Evolutionary conservation across 176 grass and related monocot species (phyloP).

Genomic region (Metroxylon sagu): DNA sequence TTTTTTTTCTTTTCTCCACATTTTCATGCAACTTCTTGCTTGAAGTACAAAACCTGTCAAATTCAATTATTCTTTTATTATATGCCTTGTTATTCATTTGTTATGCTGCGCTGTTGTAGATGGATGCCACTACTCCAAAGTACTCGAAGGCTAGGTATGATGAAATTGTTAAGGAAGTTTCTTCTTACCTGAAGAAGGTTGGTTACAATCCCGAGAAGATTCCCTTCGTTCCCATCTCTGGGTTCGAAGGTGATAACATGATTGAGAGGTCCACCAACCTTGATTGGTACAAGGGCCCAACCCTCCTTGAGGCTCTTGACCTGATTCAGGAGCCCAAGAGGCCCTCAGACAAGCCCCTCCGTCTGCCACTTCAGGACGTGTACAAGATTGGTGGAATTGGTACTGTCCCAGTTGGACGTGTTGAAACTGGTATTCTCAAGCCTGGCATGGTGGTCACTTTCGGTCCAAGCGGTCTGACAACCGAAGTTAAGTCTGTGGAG

Average conservation of each 20-base stretch:
- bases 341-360: constrained; percentile 85
- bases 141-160: constrained; percentile 70
- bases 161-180: constrained; percentile 75
- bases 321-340: constrained; percentile 74
- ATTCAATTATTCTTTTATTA: no score
- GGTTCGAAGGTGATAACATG: constrained; percentile 86
- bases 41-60: no score
- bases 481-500: constrained; percentile 91
- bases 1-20: no score
- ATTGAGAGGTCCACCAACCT: constrained; percentile 82
- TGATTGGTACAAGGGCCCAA: constrained; percentile 85
- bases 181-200: constrained; percentile 72
- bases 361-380: constrained; percentile 95
- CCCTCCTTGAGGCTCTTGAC: constrained; percentile 80
- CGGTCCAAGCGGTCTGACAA: constrained; percentile 60
- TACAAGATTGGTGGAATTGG: constrained; percentile 98
- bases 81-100: no score
- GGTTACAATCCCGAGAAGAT: constrained; percentile 89
- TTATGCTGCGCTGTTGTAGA: constrained; percentile 19
- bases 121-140: constrained; percentile 83
- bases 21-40: no score
- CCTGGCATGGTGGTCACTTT: constrained; percentile 85
- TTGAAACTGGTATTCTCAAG: constrained; percentile 74
- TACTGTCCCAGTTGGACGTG: constrained; percentile 70
- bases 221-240: constrained; percentile 70